phyloP scores from a whole-genome alignment of 2,329 filamentous ascomycete genomes.

The Coniochaeta hoffmannii region DNA sequence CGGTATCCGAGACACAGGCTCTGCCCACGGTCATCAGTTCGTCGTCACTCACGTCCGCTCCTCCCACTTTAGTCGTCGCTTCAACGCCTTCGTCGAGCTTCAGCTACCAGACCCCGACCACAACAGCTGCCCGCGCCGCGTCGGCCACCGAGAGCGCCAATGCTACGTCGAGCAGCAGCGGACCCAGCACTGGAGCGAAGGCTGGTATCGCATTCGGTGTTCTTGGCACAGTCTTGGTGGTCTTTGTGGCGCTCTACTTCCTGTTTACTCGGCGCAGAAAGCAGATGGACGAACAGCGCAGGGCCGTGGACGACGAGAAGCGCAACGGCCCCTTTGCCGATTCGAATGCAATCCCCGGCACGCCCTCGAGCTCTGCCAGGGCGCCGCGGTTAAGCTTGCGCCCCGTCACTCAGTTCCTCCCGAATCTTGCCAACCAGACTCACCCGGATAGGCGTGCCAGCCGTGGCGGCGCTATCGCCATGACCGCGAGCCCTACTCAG shows the following conservation, averaged over 20 bases:
- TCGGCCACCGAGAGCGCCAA: conserved; percentile 9
- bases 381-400: conserved; percentile 80
- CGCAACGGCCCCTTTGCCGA: conserved; percentile 31
- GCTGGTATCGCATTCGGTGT: conserved; percentile 83
- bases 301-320: conserved; percentile 59
- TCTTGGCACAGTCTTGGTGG: conserved; percentile 57
- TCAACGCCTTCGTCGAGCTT: not conserved
- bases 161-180: conserved; percentile 20
- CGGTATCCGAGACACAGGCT: not conserved
- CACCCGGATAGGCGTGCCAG: conserved; percentile 40
- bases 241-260: conserved; percentile 65
- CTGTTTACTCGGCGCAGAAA: conserved; percentile 64
- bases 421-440: conserved; percentile 40
- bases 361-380: conserved; percentile 33
- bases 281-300: conserved; percentile 43
- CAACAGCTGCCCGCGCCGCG: conserved; percentile 5
- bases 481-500: conserved; percentile 25
- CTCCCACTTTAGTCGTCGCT: not conserved
- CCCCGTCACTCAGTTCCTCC: conserved; percentile 76
- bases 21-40: not conserved
- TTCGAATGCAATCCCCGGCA: conserved; percentile 22
- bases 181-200: conserved; percentile 41
- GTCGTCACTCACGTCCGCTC: not conserved
- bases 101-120: conserved; percentile 5
- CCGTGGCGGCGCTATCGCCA: conserved; percentile 36